These are phyloP conservation scores for Phtheirospermum japonicum DNA, from an alignment of 257 asterid genomes.

Conservation along the genomic window DNA sequence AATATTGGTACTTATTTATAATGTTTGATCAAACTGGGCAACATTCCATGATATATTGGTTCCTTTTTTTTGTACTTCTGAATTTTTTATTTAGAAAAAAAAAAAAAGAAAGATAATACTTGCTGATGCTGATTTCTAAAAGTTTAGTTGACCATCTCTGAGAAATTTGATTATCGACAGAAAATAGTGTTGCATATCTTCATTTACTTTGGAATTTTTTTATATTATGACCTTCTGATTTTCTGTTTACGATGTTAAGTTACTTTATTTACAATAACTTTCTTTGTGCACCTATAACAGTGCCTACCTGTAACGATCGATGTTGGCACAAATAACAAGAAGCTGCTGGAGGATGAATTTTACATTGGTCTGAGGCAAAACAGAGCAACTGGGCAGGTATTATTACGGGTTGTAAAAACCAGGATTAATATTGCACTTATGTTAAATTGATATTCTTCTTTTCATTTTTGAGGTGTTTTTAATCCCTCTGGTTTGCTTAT, in stretches of 20 bases:
- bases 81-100: too few species aligned
- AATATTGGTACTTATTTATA: background rate
- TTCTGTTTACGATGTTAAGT: background rate
- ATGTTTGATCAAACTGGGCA: background rate
- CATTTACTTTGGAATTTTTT: background rate
- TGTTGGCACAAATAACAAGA: slow-evolving; percentile 85
- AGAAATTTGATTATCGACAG: background rate
- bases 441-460: slow-evolving; percentile 16
- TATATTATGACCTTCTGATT: background rate
- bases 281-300: slow-evolving; percentile 34
- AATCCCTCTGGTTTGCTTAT: slow-evolving; percentile 19
- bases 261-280: background rate
- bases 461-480: slow-evolving; percentile 22
- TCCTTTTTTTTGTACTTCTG: background rate
- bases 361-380: slow-evolving; percentile 82
- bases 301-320: slow-evolving; percentile 89
- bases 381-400: slow-evolving; percentile 82
- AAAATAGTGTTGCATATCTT: background rate
- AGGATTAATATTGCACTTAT: slow-evolving; percentile 7
- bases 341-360: slow-evolving; percentile 74
- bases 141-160: background rate
- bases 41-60: background rate
- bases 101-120: background rate
- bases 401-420: slow-evolving; percentile 11
- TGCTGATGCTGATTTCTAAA: background rate